Conservation (phyloP, 164 flowering plant species). For the Chimonanthus salicifolius region DNA sequence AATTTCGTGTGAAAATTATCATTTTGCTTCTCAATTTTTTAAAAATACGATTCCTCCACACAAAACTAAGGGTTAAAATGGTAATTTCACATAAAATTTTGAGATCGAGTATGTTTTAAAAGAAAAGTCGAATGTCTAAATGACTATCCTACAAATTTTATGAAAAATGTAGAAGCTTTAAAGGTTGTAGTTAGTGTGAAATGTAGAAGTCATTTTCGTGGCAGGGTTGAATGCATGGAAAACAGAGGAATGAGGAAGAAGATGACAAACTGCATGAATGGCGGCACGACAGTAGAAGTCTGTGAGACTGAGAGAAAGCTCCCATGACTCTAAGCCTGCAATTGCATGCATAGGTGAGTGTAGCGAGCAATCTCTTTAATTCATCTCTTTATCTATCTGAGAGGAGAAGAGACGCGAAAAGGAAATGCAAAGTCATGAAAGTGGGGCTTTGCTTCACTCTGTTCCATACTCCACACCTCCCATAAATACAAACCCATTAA, state of each 20-base stretch:
- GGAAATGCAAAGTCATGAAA: neutral
- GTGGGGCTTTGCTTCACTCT: neutral
- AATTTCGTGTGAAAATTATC: too few species aligned
- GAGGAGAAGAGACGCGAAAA: neutral
- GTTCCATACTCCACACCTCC: neutral
- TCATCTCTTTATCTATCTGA: neutral
- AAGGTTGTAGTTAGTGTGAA: neutral
- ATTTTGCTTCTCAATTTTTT: too few species aligned
- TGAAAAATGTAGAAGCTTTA: neutral
- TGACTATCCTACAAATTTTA: too few species aligned
- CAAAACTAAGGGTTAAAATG: too few species aligned
- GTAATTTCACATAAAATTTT: too few species aligned
- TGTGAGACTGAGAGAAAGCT: neutral
- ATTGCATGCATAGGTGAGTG: neutral
- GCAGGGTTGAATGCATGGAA: neutral
- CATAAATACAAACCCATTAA: neutral
- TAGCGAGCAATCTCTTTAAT: neutral
- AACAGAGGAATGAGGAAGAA: neutral
- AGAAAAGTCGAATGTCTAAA: neutral
- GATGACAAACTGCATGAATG: conserved; percentile 4
- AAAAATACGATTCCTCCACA: too few species aligned
- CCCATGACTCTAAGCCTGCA: neutral
- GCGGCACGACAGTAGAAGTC: neutral
- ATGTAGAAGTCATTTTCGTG: too few species aligned
- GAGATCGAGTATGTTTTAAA: too few species aligned